Conservation (phyloP, 1,139 yeast species). For the Scheffersomyces parashehatae region DNA sequence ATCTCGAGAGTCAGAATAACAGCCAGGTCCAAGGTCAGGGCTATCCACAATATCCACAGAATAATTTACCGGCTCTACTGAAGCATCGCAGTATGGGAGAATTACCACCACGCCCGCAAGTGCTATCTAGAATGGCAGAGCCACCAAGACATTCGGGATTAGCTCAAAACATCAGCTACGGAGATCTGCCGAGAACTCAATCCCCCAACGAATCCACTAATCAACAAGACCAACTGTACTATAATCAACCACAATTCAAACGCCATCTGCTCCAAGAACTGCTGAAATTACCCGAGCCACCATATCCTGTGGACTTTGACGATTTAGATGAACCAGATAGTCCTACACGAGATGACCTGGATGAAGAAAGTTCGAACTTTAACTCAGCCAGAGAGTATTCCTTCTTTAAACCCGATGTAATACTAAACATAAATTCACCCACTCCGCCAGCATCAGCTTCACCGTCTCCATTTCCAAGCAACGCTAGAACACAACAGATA, state of each 20-base stretch:
- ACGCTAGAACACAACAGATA: conserved; percentile 11
- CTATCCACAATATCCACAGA: too few relatives aligned
- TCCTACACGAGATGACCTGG: not conserved
- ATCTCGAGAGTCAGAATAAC: too few relatives aligned
- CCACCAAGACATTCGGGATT: too few relatives aligned
- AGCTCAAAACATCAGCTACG: too few relatives aligned
- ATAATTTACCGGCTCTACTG: too few relatives aligned
- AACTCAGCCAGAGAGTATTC: not conserved
- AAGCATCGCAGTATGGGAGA: conserved; percentile 1
- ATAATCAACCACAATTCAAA: too few relatives aligned
- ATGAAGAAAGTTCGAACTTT: not conserved
- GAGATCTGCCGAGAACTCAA: too few relatives aligned
- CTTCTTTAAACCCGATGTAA: not conserved
- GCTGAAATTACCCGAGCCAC: not conserved
- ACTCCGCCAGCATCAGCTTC: not conserved
- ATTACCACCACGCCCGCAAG: conserved; percentile 2
- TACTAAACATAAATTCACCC: not conserved
- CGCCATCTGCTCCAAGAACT: too few relatives aligned
- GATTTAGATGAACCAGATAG: too few relatives aligned
- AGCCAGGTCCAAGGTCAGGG: too few relatives aligned
- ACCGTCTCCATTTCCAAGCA: not conserved
- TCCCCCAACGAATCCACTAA: too few relatives aligned
- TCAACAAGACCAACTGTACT: too few relatives aligned
- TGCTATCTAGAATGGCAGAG: not conserved
- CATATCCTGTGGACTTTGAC: not conserved